phyloP scores from a whole-genome alignment of 768 basidiomycete genomes.

The Kwoniella botswanensis region DNA sequence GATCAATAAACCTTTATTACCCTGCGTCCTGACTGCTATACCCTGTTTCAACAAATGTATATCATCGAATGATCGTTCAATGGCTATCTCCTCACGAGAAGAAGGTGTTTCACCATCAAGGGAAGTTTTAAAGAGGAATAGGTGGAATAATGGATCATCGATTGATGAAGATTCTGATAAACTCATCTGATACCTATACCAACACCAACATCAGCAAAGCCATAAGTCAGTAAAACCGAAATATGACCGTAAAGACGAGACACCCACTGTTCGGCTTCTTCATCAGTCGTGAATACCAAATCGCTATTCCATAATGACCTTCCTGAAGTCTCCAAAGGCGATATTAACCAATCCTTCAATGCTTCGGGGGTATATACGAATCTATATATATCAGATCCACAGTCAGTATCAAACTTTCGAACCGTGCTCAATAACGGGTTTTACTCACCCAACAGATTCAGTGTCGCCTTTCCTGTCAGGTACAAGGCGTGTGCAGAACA shows the following conservation, averaged over 20 bases:
- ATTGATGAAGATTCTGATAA: background rate
- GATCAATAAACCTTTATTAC: conserved; percentile 14
- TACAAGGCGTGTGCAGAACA: conserved; percentile 6
- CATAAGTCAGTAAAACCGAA: no score
- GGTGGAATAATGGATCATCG: conserved; percentile 2
- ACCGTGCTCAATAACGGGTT: no score
- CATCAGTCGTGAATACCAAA: background rate
- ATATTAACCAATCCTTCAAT: conserved; percentile 17
- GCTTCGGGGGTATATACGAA: conserved; percentile 25
- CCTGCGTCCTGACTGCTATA: conserved; percentile 11
- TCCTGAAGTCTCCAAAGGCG: background rate
- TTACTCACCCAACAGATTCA: background rate
- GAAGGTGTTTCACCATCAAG: background rate
- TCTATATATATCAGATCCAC: conserved; percentile 2
- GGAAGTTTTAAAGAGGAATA: background rate
- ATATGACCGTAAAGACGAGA: background rate
- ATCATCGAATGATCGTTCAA: background rate
- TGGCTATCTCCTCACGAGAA: background rate
- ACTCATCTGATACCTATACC: conserved; percentile 2
- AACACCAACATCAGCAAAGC: background rate
- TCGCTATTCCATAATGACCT: conserved; percentile 7
- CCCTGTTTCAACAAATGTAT: conserved; percentile 3
- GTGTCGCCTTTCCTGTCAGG: background rate
- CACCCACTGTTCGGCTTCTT: background rate
- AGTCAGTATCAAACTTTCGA: background rate